Conservation (phyloP, 1,284 basidiomycete species). For the Ganoderma meredithae region DNA sequence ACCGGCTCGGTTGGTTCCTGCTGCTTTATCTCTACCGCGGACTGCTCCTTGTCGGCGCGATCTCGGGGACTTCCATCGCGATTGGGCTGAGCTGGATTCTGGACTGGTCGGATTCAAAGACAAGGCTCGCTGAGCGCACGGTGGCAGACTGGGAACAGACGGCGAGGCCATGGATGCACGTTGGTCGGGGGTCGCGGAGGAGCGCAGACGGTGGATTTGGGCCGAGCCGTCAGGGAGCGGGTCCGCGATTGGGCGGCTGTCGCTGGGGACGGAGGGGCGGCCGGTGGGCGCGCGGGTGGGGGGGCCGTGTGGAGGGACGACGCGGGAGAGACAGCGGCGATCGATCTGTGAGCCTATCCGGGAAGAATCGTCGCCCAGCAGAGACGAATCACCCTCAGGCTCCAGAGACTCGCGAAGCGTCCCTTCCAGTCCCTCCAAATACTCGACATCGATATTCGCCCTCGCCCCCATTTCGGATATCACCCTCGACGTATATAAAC, state of each 20-base stretch:
- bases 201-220: constrained; percentile 27
- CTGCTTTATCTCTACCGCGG: constrained; percentile 8
- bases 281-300: constrained; percentile 9
- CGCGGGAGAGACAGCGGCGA: constrained; percentile 35
- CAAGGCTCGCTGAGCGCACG: background rate
- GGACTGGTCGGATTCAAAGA: constrained; percentile 13
- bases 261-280: constrained; percentile 30
- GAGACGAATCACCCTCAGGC: constrained; percentile 24
- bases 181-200: constrained; percentile 38
- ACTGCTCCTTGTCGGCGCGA: constrained; percentile 25
- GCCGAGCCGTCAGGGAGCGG: constrained; percentile 25
- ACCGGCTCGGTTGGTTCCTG: constrained; percentile 15
- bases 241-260: constrained; percentile 38
- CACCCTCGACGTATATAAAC: constrained; percentile 47
- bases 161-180: constrained; percentile 41
- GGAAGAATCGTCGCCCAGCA: constrained; percentile 47
- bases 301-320: constrained; percentile 10
- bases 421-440: constrained; percentile 22
- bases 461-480: constrained; percentile 38
- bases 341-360: constrained; percentile 59
- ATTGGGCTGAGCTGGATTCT: constrained; percentile 19
- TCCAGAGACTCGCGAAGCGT: constrained; percentile 25
- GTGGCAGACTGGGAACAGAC: background rate
- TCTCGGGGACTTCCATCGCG: constrained; percentile 23
- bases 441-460: constrained; percentile 29